Base-by-base conservation (phyloP, 2,329 filamentous ascomycete genomes). In the Incumbomyces lentus region DNA sequence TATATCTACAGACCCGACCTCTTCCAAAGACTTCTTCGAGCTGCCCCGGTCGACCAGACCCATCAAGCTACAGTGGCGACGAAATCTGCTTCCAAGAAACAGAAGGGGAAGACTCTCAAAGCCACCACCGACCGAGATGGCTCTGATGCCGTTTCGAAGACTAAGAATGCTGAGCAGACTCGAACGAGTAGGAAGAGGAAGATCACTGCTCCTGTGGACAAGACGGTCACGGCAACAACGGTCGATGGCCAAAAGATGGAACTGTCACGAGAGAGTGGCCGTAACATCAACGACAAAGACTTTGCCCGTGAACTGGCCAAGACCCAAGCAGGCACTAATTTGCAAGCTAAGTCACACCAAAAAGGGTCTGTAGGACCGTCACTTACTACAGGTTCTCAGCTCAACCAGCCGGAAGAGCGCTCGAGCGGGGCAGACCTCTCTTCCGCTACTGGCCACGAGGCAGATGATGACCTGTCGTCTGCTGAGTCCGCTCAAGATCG, bases 391-490 rank as follows among this genome's bases (percentile, higher is more conserved):
- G 55, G 33, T 55, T 51, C 36, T 40, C 55, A 34, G 57, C 55
- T 72, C 51, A 78, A 71, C 57, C 74, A 75, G 65, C 68, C 32
- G 36, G 64, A 65, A 30, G 59, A 62, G 16, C 67, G 71, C 47
- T 64, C 54, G 22, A 51, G 73, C 52, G 71, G 72, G 29, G 79
- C 76, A 11, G 73, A 76, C 41, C 72, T 77, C 6, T 84, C 84
- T 1, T 89, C 85, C 3, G 82, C 79, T 44, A 78, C 79, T 37
- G 82, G 74, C 26, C 86, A 90, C 60, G 54, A 56, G 38, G 85
- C 81, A 12, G 86, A 92, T 58, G 85, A 93, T 59, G 86, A 94
- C 58, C 70, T 82, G 58, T 88, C 87, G 2, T 73, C 83, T 6
- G 72, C 75, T 48, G 71, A 72, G 37, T 89, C 86, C 17, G 49